Percentiles rank a stretch among this genome's conserved stretches.
Conservation (phyloP, 768 basidiomycete genomes). For the Lactarius akahatsu region DNA sequence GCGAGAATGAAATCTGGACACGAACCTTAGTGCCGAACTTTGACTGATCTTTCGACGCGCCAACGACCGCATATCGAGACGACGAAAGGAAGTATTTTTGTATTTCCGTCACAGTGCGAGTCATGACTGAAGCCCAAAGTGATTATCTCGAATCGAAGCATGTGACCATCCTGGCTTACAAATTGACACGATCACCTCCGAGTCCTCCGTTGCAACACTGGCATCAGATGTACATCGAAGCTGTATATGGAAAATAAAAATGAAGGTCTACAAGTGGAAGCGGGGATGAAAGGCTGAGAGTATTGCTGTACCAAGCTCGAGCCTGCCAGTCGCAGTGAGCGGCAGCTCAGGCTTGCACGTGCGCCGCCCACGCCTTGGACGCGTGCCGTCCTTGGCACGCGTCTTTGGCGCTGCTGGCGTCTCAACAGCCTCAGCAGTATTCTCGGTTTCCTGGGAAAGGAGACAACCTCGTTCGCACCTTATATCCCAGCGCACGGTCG, state of each 20-base stretch:
- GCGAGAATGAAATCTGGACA: background rate
- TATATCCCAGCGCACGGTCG: constrained; percentile 23
- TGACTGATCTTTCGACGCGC: constrained; percentile 74
- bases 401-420: background rate
- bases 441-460: constrained; percentile 8
- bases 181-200: no score
- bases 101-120: constrained; percentile 42
- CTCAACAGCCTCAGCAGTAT: background rate
- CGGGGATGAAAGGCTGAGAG: no score
- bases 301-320: constrained; percentile 26
- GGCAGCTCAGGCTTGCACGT: constrained; percentile 3
- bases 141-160: background rate
- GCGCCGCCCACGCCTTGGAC: constrained; percentile 16
- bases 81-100: constrained; percentile 57
- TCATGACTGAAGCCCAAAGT: constrained; percentile 6
- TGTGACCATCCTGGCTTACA: no score
- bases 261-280: no score
- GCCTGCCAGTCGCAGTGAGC: constrained; percentile 21
- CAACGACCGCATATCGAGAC: constrained; percentile 72
- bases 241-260: no score
- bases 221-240: no score
- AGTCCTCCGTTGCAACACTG: no score
- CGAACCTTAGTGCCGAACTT: constrained; percentile 78
- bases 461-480: background rate
- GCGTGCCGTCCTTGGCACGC: constrained; percentile 33